Evolutionary conservation across 306 rosid genomes (phyloP).

Genomic region (Abrus precatorius): DNA sequence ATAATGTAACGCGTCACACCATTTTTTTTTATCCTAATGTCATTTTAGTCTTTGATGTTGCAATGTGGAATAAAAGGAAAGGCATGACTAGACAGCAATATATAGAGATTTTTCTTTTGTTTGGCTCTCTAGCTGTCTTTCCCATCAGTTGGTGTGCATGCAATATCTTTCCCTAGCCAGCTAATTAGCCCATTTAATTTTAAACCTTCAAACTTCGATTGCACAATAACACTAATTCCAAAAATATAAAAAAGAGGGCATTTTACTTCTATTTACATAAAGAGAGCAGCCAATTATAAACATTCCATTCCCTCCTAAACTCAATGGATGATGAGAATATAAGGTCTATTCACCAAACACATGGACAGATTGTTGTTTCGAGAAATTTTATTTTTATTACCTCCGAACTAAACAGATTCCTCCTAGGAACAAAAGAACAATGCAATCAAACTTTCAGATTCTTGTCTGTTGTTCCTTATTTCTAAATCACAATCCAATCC

Average conservation of each 20-base stretch:
- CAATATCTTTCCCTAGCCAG: not conserved
- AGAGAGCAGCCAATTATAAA: constrained; percentile 16
- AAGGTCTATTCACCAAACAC: constrained; percentile 46
- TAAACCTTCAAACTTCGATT: too few relatives aligned
- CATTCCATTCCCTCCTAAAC: constrained; percentile 44
- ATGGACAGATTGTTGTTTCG: constrained; percentile 42
- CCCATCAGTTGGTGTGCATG: not conserved
- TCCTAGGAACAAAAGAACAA: constrained; percentile 49
- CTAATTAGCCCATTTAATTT: not conserved
- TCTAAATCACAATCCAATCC: constrained; percentile 53
- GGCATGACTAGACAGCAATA: constrained; percentile 44
- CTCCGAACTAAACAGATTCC: constrained; percentile 35
- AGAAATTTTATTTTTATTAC: constrained; percentile 32
- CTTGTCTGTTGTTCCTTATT: constrained; percentile 59
- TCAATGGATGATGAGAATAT: constrained; percentile 32
- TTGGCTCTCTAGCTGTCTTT: constrained; percentile 8
- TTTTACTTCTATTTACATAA: constrained; percentile 24
- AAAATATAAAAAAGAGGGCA: not conserved
- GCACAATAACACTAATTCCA: not conserved
- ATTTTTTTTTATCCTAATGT: not conserved
- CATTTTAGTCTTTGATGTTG: constrained; percentile 19
- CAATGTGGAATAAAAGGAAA: constrained; percentile 35
- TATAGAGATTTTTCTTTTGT: constrained; percentile 5
- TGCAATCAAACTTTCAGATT: constrained; percentile 60
- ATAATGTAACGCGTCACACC: constrained; percentile 35